Conservation (phyloP, 2,329 filamentous ascomycete genomes). For the Biscogniauxia marginata region DNA sequence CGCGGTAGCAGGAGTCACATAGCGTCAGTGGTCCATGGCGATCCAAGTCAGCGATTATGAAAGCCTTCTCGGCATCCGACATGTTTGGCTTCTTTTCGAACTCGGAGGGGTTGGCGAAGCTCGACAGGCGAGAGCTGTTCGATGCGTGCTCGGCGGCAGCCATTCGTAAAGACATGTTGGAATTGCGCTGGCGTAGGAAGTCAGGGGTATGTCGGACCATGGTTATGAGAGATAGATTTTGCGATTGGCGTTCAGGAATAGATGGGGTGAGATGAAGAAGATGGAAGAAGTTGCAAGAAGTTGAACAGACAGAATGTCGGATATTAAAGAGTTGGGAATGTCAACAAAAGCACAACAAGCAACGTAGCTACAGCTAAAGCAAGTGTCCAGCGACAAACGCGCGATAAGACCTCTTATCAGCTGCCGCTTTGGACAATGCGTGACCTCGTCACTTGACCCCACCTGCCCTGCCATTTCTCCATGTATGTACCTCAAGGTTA, state of each 20-base stretch:
- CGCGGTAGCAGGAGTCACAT: constrained; percentile 27
- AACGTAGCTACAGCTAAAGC: neutral
- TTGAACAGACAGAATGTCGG: neutral
- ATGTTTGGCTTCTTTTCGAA: constrained; percentile 21
- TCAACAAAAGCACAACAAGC: neutral
- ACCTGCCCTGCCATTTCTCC: neutral
- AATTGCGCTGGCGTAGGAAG: constrained; percentile 43
- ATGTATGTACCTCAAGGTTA: neutral
- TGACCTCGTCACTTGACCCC: constrained; percentile 9
- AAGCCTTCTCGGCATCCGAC: constrained; percentile 27
- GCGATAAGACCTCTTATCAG: constrained; percentile 18
- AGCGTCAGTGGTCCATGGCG: constrained; percentile 13
- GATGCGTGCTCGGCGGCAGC: constrained; percentile 34
- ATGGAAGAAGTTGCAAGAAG: neutral
- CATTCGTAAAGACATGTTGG: constrained; percentile 45
- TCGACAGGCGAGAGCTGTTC: constrained; percentile 24
- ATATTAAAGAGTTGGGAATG: neutral
- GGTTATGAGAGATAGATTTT: neutral
- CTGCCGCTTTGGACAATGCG: constrained; percentile 8
- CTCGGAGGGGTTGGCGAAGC: constrained; percentile 30
- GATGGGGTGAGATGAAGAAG: neutral
- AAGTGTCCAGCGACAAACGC: neutral
- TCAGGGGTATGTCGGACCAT: constrained; percentile 49
- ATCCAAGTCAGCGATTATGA: constrained; percentile 25
- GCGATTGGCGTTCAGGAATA: neutral